Evolutionary conservation across 805 yeast genomes (phyloP), one percentile per base, ranked within the genome.

Genomic region (Monosporozyma aquatica): DNA sequence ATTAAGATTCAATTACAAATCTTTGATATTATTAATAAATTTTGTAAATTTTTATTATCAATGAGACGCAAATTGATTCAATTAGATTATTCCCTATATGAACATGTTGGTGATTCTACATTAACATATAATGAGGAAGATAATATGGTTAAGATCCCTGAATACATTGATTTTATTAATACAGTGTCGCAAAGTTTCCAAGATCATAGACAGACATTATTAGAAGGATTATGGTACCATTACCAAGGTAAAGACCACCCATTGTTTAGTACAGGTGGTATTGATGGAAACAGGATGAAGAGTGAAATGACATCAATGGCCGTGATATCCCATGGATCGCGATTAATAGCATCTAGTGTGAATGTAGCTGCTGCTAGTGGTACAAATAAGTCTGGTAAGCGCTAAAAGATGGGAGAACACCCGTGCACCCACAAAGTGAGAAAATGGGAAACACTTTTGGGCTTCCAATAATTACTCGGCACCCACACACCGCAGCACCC

Each of bases 1-100:
- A 49, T 57, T 33, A 51, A 55, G 14, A 45, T 59, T n/a, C 62
- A 57, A 40, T 39, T 56, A 11, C 62, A 58, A 43, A 51, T 59
- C 6, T 51, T 58, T 29, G 64, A 60, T 38, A 52, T 57, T 5
- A 46, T 59, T 17, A 56, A 56, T 41, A 54, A 58, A 38, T 61
- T 54, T 37, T 57, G 62, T 41, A 58, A 56, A 41, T 61, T 56
- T 40, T 49, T 59, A 23, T 53, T 55, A 1, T 48, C 63, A 17
- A 41, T 54, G 47, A 48, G 55, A 41, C 39, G 43, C 4, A 50
- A 48, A 38, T 38, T 56, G 18, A 49, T 53, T 29, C 45, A 49
- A 24, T 20, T 56, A 17, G 54, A 54, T 39, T 45, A 47, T 10
- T 37, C 35, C 6, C 41, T 54, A 9, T 51, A 42, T 30, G 45